Conservation (phyloP, 2,329 filamentous ascomycete genomes). For the Cordyceps cicadae region DNA sequence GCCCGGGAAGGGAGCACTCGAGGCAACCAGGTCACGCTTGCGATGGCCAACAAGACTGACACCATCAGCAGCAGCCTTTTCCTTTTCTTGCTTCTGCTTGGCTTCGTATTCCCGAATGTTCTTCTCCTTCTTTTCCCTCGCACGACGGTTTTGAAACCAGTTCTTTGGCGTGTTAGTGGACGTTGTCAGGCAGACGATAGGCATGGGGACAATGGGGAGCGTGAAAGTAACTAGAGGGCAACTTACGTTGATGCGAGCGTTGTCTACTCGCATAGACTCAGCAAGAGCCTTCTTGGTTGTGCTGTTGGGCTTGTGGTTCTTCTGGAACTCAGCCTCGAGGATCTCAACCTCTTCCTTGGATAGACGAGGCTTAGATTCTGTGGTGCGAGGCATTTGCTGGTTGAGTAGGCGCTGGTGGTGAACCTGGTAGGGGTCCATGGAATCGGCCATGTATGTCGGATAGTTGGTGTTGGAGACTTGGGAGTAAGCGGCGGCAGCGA, state of each 20-base stretch:
- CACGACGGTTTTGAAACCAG: constrained; percentile 61
- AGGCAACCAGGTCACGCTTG: constrained; percentile 30
- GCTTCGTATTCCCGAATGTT: constrained; percentile 38
- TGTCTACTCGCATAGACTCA: constrained; percentile 53
- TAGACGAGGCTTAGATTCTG: constrained; percentile 44
- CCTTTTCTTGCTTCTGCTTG: constrained; percentile 29
- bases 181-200: no score
- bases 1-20: constrained; percentile 32
- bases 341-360: constrained; percentile 52
- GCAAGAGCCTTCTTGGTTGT: constrained; percentile 53
- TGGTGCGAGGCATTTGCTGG: constrained; percentile 32
- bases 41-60: constrained; percentile 23
- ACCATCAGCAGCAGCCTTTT: constrained; percentile 20
- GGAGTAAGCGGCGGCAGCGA: constrained; percentile 24
- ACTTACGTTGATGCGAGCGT: constrained; percentile 54
- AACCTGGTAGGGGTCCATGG: constrained; percentile 29
- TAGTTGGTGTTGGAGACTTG: constrained; percentile 26
- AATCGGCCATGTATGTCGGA: constrained; percentile 29
- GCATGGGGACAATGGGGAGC: background rate
- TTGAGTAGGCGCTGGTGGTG: constrained; percentile 30
- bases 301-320: constrained; percentile 57
- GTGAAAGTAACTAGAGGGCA: background rate
- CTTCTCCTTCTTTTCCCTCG: constrained; percentile 56
- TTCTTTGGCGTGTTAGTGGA: constrained; percentile 41
- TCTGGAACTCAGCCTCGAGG: constrained; percentile 53